Base-by-base conservation (phyloP, 228 moss, liverwort and hornwort genomes). In the Sphagnum fallax region DNA sequence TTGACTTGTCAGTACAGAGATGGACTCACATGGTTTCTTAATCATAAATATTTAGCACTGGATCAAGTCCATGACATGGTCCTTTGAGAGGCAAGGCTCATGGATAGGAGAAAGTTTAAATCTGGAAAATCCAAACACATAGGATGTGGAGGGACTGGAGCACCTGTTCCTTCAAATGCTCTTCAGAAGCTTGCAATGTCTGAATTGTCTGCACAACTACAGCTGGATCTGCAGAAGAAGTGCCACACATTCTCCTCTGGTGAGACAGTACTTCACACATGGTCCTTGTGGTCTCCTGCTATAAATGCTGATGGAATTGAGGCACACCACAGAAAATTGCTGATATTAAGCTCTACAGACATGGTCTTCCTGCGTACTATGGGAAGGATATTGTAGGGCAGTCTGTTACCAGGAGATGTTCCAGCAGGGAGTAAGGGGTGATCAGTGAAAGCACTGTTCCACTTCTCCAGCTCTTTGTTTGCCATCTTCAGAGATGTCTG, bases 131-230 rank as follows among this genome's bases (percentile, higher is more conserved):
- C 47, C 63, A 63, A 6, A 9, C 47, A 16, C 63, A 63, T 10
- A 63, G 47, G 9, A 55, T 8, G 12, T 8, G 55, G 55, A 55
- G 55, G 12, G 55, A 12, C 9, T 12, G 9, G 2, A 55, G 4
- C 63, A 93, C 97, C 97, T 97, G 88, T 69, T 90, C 88, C 81
- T 90, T 90, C 60, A 89, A 71, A 62, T 81, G 87, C 69, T 67
- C 50, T 70, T 97, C 91, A 52, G 97, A 93, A 60, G 64, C 76
- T 67, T 83, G 91, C 72, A 97, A 74, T 69, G 85, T 91, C 72
- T 90, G 88, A 67, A 97, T 78, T 67, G 90, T 90, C 70, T 90
- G 85, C 72, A 89, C 68, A 67, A 93, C 88, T 60, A 85, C 76
- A 75, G 82, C 73, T 70, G 93, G 91, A 78, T 93, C 97, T 97